Conservation (phyloP, 2,329 filamentous ascomycete species). For the Chlorencoelia australis region DNA sequence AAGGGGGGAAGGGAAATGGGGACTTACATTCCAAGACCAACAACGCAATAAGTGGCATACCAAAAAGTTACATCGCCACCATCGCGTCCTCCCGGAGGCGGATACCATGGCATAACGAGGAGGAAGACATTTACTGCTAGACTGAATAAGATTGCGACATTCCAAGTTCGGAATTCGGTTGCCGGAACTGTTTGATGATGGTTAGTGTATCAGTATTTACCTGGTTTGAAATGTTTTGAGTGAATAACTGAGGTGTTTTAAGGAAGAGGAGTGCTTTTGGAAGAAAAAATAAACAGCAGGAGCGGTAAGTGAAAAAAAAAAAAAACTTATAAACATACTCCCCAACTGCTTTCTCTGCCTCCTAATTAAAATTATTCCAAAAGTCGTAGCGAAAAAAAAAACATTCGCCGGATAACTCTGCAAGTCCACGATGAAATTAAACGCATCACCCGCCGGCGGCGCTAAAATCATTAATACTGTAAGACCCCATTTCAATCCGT, state of each 20-base stretch:
- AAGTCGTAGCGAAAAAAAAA: slow-evolving; percentile 46
- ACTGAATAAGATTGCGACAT: slow-evolving; percentile 46
- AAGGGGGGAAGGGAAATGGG: slow-evolving; percentile 1
- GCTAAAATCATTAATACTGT: slow-evolving; percentile 51
- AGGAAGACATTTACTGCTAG: slow-evolving; percentile 50
- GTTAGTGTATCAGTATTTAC: no score
- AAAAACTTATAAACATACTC: slow-evolving; percentile 33
- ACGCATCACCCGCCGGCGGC: slow-evolving; percentile 53
- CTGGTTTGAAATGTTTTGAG: no score
- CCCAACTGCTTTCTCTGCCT: slow-evolving; percentile 41
- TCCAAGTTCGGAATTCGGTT: slow-evolving; percentile 56
- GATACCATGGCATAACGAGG: slow-evolving; percentile 63
- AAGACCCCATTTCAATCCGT: slow-evolving; percentile 45
- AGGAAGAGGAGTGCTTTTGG: no score
- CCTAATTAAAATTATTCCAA: slow-evolving; percentile 49
- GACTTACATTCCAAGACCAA: slow-evolving; percentile 55
- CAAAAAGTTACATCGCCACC: slow-evolving; percentile 62
- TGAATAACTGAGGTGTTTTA: no score
- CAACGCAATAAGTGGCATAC: slow-evolving; percentile 60
- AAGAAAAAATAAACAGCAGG: no score
- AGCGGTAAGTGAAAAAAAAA: no score
- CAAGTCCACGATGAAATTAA: slow-evolving; percentile 52
- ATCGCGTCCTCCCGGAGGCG: slow-evolving; percentile 47
- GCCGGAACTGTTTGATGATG: no score
- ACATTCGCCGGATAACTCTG: slow-evolving; percentile 46